Conservation (phyloP, 1,139 yeast genomes). For the Nakaseomyces bracarensis region DNA sequence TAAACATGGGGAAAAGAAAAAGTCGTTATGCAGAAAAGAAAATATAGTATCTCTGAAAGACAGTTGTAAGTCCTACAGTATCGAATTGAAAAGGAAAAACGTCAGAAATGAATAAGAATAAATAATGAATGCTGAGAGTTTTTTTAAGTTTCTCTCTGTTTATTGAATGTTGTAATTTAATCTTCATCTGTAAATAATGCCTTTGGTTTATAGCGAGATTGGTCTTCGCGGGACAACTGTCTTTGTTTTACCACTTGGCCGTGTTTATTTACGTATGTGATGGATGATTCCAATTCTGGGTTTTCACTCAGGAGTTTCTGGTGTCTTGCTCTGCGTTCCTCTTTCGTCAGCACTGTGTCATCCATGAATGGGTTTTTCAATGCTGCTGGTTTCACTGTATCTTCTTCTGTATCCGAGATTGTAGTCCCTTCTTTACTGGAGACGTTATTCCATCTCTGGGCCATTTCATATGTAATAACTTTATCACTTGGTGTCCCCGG, state of each 20-base stretch:
- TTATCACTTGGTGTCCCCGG: slow-evolving; percentile 28
- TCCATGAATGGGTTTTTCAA: slow-evolving; percentile 23
- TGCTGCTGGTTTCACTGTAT: slow-evolving; percentile 2
- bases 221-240: slow-evolving; percentile 15
- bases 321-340: slow-evolving; percentile 10
- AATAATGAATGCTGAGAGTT: no score
- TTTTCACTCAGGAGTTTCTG: slow-evolving; percentile 18
- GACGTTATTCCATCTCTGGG: slow-evolving; percentile 20
- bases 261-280: slow-evolving; percentile 21
- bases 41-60: no score
- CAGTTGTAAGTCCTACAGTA: no score
- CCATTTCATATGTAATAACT: slow-evolving; percentile 21
- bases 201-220: slow-evolving; percentile 18
- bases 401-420: slow-evolving; percentile 12
- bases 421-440: slow-evolving; percentile 9
- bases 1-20: no score
- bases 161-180: no score
- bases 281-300: slow-evolving; percentile 17
- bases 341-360: slow-evolving; percentile 12
- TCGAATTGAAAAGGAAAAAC: no score
- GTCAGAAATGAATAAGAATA: no score
- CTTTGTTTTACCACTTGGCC: slow-evolving; percentile 17
- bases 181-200: slow-evolving; percentile 12
- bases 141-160: no score
- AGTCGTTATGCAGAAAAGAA: no score